Conservation (phyloP, 2,329 filamentous ascomycete species). For the Ophiostoma ips region DNA sequence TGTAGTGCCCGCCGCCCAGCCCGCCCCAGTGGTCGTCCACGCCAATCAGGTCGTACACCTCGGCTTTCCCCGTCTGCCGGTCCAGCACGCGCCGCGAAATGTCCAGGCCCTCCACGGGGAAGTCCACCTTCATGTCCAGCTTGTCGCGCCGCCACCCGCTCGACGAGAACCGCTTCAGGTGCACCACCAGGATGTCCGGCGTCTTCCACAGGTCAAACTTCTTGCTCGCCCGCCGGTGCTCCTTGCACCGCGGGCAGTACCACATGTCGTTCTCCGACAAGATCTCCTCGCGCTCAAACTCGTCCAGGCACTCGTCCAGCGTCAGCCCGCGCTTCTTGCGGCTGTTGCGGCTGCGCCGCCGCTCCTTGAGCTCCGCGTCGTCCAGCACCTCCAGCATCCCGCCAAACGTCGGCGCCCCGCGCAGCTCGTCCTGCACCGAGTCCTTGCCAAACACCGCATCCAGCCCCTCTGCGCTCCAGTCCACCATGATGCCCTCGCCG, state of each 20-base stretch:
- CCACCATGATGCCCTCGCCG: conserved; percentile 73
- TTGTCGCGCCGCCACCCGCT: conserved; percentile 75
- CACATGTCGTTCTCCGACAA: conserved; percentile 92
- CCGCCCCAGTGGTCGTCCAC: conserved; percentile 95
- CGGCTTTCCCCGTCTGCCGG: conserved; percentile 64
- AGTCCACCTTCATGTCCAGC: conserved; percentile 80
- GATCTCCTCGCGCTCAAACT: conserved; percentile 88
- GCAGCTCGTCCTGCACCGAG: conserved; percentile 30
- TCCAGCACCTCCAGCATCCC: conserved; percentile 22
- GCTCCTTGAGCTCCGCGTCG: conserved; percentile 51
- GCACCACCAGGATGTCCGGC: conserved; percentile 86
- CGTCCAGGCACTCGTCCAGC: conserved; percentile 80
- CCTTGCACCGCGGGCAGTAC: conserved; percentile 95
- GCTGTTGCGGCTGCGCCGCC: conserved; percentile 45
- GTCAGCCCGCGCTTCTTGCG: conserved; percentile 65
- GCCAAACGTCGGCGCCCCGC: conserved; percentile 46
- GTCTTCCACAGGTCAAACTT: conserved; percentile 96
- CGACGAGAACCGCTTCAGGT: conserved; percentile 89
- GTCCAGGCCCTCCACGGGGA: conserved; percentile 78
- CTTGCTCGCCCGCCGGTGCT: conserved; percentile 82
- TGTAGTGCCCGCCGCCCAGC: conserved; percentile 90
- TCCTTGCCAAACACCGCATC: conserved; percentile 53
- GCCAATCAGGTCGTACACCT: conserved; percentile 85
- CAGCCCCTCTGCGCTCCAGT: conserved; percentile 63
- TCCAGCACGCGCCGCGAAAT: conserved; percentile 66